Evolutionary conservation across 2,329 filamentous ascomycete species (phyloP), one percentile per base, ranked within the genome.

Genomic region (Escovopsis sp.): DNA sequence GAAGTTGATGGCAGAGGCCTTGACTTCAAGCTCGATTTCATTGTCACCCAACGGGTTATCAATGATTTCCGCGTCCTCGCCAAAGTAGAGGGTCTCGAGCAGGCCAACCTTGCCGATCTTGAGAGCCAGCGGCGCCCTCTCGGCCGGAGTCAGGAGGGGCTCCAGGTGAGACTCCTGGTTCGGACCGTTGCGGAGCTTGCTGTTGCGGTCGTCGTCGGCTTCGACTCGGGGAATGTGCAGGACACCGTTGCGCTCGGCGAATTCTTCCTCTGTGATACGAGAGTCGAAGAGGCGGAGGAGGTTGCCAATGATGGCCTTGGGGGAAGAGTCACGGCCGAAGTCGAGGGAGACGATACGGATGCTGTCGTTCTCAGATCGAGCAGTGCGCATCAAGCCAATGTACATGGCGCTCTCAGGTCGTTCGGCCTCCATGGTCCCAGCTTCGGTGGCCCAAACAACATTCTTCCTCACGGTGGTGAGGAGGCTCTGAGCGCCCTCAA

Each of bases 1-100:
- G 38, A 57, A 58, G 37, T 57, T 60, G 16, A 60, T 31, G 14
- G 53, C 52, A 4, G 43, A 43, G 1, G 54, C 52, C 34, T 45
- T 44, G 2, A 46, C 34, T 17, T 53, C 39, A 8, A 60, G 45
- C 37, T 59, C 52, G 13, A 60, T 37, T 8, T 51, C 43, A 18
- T 47, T 39, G 5, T 36, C 35, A 9, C 28, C 21, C 3, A 53
- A 40, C 2, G 32, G 25, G 11, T 41, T 35, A 14, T 43, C 34
- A 14, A 34, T 19, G 21, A 39, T 34, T 6, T 41, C 33, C 8
- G 43, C 41, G 28, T 56, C 50, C 3, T 49, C 45, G 13, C 23
- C 41, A 36, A 55, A 56, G 14, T 38, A 35, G 3, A 56, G 35
- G 1, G 46, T 52, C 25, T 54, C 49, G 3, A 55, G 42, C 0